phyloP scores from a whole-genome alignment of 1,139 yeast species.

The Yamadazyma atmosphaerica region DNA sequence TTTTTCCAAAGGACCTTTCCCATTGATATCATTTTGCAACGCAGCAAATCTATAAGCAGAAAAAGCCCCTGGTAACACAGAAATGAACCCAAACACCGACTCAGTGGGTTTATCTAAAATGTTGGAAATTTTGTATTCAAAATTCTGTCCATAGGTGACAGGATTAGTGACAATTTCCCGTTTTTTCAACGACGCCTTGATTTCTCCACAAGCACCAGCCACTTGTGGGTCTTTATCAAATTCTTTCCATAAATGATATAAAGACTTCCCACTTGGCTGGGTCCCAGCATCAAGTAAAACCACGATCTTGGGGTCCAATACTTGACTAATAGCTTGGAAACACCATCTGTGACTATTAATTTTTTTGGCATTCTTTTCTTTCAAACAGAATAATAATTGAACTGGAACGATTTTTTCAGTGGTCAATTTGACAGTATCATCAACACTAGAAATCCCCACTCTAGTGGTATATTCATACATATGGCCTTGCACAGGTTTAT shows the following conservation, averaged over 20 bases:
- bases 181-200: constrained; percentile 43
- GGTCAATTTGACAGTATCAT: constrained; percentile 47
- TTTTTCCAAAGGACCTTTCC: constrained; percentile 48
- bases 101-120: constrained; percentile 50
- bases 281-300: constrained; percentile 50
- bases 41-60: constrained; percentile 46
- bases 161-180: constrained; percentile 47
- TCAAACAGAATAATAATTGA: constrained; percentile 47
- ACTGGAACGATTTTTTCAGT: constrained; percentile 52
- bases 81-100: constrained; percentile 47
- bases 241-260: constrained; percentile 51
- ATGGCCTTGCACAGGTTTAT: constrained; percentile 47
- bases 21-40: constrained; percentile 42
- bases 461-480: constrained; percentile 50
- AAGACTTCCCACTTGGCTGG: constrained; percentile 46
- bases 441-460: constrained; percentile 48
- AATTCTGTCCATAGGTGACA: constrained; percentile 48
- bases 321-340: constrained; percentile 49
- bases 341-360: constrained; percentile 54
- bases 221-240: constrained; percentile 49
- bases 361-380: constrained; percentile 48
- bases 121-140: constrained; percentile 48
- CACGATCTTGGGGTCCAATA: constrained; percentile 44
- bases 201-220: constrained; percentile 55
- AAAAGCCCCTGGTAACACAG: constrained; percentile 50